Evolutionary conservation across 2,329 filamentous ascomycete genomes (phyloP).

Genomic region (Aspergillus persii): DNA sequence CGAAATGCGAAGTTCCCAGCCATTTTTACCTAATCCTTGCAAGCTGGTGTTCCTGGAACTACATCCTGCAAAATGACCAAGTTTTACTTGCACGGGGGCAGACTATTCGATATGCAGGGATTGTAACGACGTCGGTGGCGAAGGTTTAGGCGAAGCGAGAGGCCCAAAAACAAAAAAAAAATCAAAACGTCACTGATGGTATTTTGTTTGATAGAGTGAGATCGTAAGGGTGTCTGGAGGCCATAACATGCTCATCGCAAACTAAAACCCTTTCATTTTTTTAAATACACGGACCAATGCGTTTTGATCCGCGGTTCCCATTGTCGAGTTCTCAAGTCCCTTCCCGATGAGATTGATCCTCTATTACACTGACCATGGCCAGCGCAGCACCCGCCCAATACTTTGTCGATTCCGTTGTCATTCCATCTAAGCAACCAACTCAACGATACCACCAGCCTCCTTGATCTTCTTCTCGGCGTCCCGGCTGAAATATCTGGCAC

Average conservation of each 20-base stretch:
- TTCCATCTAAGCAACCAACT: constrained; percentile 79
- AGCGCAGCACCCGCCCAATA: constrained; percentile 29
- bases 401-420: constrained; percentile 21
- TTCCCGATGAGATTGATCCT: constrained; percentile 28
- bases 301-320: constrained; percentile 28
- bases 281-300: constrained; percentile 29
- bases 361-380: constrained; percentile 30
- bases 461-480: constrained; percentile 99
- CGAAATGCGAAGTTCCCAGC: not conserved
- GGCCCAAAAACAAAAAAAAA: constrained; percentile 1
- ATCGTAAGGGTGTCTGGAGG: constrained; percentile 39
- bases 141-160: not conserved
- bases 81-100: too few relatives aligned
- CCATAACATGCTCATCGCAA: constrained; percentile 37
- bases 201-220: constrained; percentile 37
- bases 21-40: too few relatives aligned
- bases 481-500: constrained; percentile 91
- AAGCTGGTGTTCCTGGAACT: too few relatives aligned
- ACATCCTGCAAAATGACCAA: not conserved
- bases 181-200: constrained; percentile 30
- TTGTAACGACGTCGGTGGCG: too few relatives aligned
- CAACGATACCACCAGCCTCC: constrained; percentile 91
- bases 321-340: constrained; percentile 29
- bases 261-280: constrained; percentile 36
- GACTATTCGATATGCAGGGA: too few relatives aligned